Percentiles rank a stretch among this genome's conserved stretches.
These are phyloP conservation scores for Ophiocordyceps polyrhachis-furcata DNA, from an alignment of 2,329 filamentous ascomycete genomes.

Conservation along the genomic window DNA sequence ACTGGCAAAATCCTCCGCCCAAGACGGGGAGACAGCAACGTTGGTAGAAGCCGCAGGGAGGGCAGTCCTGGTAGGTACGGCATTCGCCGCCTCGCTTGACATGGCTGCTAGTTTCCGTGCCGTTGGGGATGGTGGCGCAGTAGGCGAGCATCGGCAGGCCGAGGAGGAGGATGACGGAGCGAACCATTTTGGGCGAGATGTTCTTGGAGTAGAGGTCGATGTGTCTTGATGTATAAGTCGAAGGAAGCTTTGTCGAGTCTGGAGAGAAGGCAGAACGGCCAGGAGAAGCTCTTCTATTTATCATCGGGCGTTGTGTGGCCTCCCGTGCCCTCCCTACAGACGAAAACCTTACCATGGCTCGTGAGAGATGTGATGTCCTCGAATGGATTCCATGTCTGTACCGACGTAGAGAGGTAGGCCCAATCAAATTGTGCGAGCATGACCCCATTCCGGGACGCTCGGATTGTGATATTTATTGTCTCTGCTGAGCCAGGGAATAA, in stretches of 20 bases:
- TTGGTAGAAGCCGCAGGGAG: neutral
- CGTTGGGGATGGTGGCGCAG: neutral
- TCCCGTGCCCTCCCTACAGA: too few relatives aligned
- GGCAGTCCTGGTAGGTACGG: neutral
- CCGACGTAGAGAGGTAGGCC: neutral
- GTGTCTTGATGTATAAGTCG: too few relatives aligned
- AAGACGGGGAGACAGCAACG: neutral
- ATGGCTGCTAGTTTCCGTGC: neutral
- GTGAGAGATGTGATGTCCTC: neutral
- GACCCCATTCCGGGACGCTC: neutral
- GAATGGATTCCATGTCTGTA: neutral
- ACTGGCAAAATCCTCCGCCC: neutral
- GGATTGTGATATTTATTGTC: neutral
- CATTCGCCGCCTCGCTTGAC: neutral
- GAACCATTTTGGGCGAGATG: neutral
- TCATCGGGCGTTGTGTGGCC: too few relatives aligned
- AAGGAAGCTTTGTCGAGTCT: too few relatives aligned
- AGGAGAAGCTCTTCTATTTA: too few relatives aligned
- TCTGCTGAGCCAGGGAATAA: neutral
- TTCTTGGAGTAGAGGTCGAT: neutral
- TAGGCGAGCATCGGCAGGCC: neutral
- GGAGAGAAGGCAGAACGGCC: too few relatives aligned
- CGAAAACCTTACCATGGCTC: neutral
- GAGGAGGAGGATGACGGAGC: neutral
- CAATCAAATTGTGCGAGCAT: neutral